Evolutionary conservation across 106 monocot genomes (phyloP).

Genomic region (Dendrobium officinale): DNA sequence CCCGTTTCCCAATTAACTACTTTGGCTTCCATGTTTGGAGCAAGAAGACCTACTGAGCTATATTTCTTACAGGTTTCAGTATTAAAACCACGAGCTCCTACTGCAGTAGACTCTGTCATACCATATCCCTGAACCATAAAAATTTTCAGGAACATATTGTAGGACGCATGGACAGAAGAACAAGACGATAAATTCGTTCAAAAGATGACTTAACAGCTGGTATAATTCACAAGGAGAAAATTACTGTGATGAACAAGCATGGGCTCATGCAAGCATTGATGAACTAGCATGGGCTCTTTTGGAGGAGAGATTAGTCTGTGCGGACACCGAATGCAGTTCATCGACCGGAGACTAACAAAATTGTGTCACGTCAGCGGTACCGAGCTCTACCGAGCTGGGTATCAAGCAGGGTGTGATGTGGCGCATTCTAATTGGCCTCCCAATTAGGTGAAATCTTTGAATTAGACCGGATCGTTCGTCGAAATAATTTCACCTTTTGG

Average conservation of each 20-base stretch:
- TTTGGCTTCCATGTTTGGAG: conserved; percentile 84
- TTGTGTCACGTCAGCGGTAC: no score
- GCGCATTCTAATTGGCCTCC: no score
- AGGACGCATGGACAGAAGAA: background rate
- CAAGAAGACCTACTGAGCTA: conserved; percentile 66
- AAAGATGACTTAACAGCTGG: background rate
- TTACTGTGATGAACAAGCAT: background rate
- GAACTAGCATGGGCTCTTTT: no score
- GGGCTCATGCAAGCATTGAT: no score
- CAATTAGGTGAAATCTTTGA: no score
- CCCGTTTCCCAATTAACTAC: conserved; percentile 46
- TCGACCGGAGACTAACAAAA: no score
- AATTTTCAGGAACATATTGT: conserved; percentile 1
- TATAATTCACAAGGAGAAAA: background rate
- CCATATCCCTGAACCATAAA: conserved; percentile 61
- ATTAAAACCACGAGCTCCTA: conserved; percentile 77
- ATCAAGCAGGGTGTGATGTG: no score
- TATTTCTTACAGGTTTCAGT: conserved; percentile 26
- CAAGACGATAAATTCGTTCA: background rate
- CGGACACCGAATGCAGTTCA: no score
- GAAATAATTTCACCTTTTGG: no score
- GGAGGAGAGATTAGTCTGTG: no score
- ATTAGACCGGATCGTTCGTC: no score
- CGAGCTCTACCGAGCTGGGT: no score
- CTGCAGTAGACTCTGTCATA: conserved; percentile 81